Conservation (phyloP, 805 yeast genomes). For the Kuraishia hungarica region DNA sequence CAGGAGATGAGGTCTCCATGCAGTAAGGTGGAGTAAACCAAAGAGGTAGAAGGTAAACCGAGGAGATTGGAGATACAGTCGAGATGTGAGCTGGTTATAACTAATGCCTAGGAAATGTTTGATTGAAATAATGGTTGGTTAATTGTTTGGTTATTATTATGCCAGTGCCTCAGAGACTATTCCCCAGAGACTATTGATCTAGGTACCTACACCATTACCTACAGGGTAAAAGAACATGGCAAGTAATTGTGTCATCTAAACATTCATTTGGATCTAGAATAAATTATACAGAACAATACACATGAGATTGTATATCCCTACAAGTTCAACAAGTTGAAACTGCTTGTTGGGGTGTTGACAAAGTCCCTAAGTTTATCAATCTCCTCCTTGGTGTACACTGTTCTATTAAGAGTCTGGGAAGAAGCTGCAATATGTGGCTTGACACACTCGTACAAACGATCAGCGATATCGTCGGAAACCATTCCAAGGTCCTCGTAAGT, state of each 20-base stretch:
- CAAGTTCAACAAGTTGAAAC: slow-evolving; percentile 21
- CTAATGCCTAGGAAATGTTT: background rate
- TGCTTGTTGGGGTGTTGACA: slow-evolving; percentile 26
- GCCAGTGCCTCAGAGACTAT: too few relatives aligned
- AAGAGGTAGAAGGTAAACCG: too few relatives aligned
- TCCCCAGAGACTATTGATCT: too few relatives aligned
- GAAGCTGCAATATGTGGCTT: slow-evolving; percentile 25
- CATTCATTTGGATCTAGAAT: background rate
- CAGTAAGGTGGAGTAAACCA: too few relatives aligned
- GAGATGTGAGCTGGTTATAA: background rate
- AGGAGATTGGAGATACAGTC: too few relatives aligned
- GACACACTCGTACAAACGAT: slow-evolving; percentile 35
- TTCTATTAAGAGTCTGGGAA: slow-evolving; percentile 27
- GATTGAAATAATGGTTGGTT: too few relatives aligned
- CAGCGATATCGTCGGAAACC: slow-evolving; percentile 43
- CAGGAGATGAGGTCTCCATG: too few relatives aligned
- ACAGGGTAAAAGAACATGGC: too few relatives aligned
- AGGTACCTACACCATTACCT: background rate
- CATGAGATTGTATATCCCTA: slow-evolving; percentile 2
- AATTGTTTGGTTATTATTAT: too few relatives aligned
- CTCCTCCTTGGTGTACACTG: slow-evolving; percentile 28
- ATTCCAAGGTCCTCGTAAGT: slow-evolving; percentile 69
- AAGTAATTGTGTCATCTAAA: background rate
- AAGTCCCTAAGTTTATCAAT: slow-evolving; percentile 24
- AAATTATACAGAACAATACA: background rate